A percentile compares a stretch with the other conserved stretches of the same genome.
Evolutionary conservation across 495 filamentous ascomycete genomes (phyloP).

Genomic region (Hypoxylon lienhwacheense): DNA sequence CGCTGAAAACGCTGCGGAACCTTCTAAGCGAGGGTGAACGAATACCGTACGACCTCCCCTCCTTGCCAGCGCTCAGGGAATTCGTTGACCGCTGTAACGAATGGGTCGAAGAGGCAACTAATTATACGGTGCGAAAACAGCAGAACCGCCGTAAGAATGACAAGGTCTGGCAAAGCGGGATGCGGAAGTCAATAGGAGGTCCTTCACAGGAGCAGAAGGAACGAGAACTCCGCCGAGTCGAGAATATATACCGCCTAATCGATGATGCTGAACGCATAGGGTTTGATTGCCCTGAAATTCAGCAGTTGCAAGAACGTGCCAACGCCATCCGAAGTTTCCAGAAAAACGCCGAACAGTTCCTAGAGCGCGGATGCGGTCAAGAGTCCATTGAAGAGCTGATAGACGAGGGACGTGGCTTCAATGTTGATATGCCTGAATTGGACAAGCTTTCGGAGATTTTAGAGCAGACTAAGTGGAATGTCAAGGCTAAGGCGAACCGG

Average conservation of each 20-base stretch:
- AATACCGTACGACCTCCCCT: conserved; percentile 89
- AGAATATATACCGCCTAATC: conserved; percentile 85
- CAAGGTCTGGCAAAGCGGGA: conserved; percentile 76
- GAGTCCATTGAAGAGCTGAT: conserved; percentile 85
- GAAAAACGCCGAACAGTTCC: conserved; percentile 67
- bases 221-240: conserved; percentile 84
- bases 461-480: conserved; percentile 86
- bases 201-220: conserved; percentile 77
- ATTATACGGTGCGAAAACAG: conserved; percentile 97
- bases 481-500: conserved; percentile 68
- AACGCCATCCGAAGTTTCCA: conserved; percentile 88
- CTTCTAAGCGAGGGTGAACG: conserved; percentile 93
- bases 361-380: conserved; percentile 59
- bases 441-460: conserved; percentile 79
- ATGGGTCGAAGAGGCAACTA: conserved; percentile 96
- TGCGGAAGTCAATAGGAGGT: conserved; percentile 66
- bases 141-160: conserved; percentile 98
- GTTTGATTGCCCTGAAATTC: conserved; percentile 94
- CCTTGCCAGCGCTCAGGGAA: conserved; percentile 75
- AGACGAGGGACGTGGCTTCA: conserved; percentile 83
- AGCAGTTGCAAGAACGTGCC: conserved; percentile 80
- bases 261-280: conserved; percentile 82
- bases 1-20: conserved; percentile 80
- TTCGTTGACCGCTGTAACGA: conserved; percentile 97
- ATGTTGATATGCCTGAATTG: conserved; percentile 92